Percentiles rank a stretch among this genome's conserved stretches.
Evolutionary conservation across 116 monocot species (phyloP).

Genomic region (Iris pallida): DNA sequence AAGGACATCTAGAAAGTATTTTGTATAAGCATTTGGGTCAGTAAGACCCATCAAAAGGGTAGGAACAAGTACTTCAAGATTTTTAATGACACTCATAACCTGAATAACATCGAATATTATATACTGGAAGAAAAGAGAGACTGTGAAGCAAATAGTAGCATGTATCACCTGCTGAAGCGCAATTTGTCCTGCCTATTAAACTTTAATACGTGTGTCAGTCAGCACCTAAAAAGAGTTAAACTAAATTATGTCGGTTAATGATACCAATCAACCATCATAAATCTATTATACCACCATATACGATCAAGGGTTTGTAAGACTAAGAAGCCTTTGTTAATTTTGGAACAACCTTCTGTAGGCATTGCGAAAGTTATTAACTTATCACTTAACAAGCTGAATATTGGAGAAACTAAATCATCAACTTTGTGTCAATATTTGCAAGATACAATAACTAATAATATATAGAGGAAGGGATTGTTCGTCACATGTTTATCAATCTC

Average conservation of each 20-base stretch:
- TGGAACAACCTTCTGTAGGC: slow-evolving; percentile 90
- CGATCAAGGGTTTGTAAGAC: too few species aligned
- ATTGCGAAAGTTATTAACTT: slow-evolving; percentile 92
- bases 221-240: slow-evolving; percentile 41
- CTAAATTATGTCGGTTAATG: too few species aligned
- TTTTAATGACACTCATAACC: slow-evolving; percentile 99
- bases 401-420: too few species aligned
- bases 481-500: too few species aligned
- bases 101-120: slow-evolving; percentile 17
- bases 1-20: slow-evolving; percentile 86
- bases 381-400: too few species aligned
- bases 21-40: slow-evolving; percentile 83
- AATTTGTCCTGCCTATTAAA: slow-evolving; percentile 83
- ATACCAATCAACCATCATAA: too few species aligned
- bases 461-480: too few species aligned
- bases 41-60: slow-evolving; percentile 70
- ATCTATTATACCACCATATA: too few species aligned
- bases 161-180: slow-evolving; percentile 76
- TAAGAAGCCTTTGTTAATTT: slow-evolving; percentile 70
- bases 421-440: too few species aligned
- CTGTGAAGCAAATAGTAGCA: slow-evolving; percentile 1
- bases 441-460: too few species aligned
- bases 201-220: slow-evolving; percentile 93
- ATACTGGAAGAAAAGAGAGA: not conserved
- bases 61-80: slow-evolving; percentile 91